A percentile compares a stretch with the other conserved stretches of the same genome.
phyloP scores from a whole-genome alignment of 139 green algal genomes.

The Asterochloris sp. region DNA sequence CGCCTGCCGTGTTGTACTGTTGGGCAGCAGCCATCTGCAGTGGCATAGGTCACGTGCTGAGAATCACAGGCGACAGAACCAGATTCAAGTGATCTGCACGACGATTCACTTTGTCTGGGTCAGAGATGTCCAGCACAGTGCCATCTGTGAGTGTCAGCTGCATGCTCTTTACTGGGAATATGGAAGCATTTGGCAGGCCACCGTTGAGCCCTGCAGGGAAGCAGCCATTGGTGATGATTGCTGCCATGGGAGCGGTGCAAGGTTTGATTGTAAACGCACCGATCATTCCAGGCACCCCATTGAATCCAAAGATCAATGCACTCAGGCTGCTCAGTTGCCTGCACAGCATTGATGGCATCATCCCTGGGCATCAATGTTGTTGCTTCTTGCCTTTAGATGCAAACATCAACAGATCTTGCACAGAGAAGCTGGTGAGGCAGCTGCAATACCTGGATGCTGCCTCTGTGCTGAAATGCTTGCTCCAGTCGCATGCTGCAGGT shows the following conservation, averaged over 20 bases:
- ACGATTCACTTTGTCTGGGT: background rate
- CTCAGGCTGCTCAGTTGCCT: constrained; percentile 6
- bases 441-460: no score
- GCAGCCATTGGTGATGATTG: background rate
- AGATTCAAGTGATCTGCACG: background rate
- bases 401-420: no score
- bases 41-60: background rate
- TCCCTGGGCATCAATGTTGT: no score
- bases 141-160: constrained; percentile 12
- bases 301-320: constrained; percentile 8
- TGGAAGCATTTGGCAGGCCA: constrained; percentile 21
- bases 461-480: no score
- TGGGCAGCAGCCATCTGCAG: constrained; percentile 23
- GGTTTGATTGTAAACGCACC: no score
- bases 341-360: no score
- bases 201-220: constrained; percentile 21
- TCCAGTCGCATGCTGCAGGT: no score
- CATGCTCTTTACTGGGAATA: constrained; percentile 27
- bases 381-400: no score
- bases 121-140: constrained; percentile 14
- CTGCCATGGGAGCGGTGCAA: no score
- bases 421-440: no score
- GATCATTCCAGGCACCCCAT: constrained; percentile 7
- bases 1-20: constrained; percentile 45
- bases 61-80: background rate